These are phyloP conservation scores for Pythium plurisporium DNA, from an alignment of 352 stramenopile species.

Conservation along the genomic window DNA sequence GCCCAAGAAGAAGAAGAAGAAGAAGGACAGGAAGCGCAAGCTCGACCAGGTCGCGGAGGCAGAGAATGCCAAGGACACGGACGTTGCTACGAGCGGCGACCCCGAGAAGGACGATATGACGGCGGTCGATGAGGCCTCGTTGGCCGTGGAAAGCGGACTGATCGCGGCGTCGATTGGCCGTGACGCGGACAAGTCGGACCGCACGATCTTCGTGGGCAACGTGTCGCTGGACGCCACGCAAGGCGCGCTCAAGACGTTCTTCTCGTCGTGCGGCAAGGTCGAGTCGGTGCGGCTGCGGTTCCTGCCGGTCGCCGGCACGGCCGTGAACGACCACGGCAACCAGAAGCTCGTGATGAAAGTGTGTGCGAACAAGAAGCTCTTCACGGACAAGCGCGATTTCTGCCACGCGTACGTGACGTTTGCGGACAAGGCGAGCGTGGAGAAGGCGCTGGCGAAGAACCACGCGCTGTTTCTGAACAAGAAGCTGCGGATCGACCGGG, in stretches of 20 bases:
- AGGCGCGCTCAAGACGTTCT: slow-evolving; percentile 80
- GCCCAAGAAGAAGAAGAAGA: slow-evolving; percentile 23
- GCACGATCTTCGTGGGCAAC: slow-evolving; percentile 92
- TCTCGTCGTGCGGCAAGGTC: slow-evolving; percentile 80
- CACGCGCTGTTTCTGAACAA: slow-evolving; percentile 59
- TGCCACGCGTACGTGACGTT: slow-evolving; percentile 93
- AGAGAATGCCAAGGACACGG: not conserved
- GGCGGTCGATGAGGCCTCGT: too few species aligned
- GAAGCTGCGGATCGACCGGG: slow-evolving; percentile 63
- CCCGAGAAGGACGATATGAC: slow-evolving; percentile 8
- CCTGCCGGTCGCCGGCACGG: slow-evolving; percentile 79
- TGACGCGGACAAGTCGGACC: slow-evolving; percentile 36
- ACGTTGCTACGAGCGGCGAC: not conserved
- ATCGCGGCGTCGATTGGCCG: slow-evolving; percentile 7
- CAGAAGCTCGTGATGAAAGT: slow-evolving; percentile 92
- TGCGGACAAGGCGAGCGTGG: slow-evolving; percentile 43
- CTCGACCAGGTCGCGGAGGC: slow-evolving; percentile 8
- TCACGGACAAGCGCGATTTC: slow-evolving; percentile 79
- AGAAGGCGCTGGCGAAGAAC: slow-evolving; percentile 64
- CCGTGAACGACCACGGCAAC: slow-evolving; percentile 83
- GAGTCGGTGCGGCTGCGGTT: slow-evolving; percentile 84
- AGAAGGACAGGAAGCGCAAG: slow-evolving; percentile 35
- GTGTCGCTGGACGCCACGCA: slow-evolving; percentile 80
- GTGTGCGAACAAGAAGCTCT: slow-evolving; percentile 86
- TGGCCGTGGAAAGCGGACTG: not conserved